phyloP scores from a whole-genome alignment of 2,329 filamentous ascomycete species.

The Neocatenulostroma microsporum region DNA sequence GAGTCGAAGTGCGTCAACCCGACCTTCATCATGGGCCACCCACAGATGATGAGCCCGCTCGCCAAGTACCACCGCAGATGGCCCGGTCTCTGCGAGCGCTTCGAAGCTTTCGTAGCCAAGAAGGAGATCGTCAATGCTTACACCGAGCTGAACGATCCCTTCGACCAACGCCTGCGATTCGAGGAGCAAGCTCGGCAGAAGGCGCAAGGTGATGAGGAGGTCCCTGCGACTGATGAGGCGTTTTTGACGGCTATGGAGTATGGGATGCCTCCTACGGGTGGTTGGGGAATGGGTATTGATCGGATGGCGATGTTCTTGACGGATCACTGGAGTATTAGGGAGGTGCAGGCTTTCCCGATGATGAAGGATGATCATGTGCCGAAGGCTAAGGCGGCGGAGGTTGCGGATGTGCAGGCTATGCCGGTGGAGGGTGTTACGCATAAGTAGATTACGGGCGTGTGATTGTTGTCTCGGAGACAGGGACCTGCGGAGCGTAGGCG shows the following conservation, averaged over 20 bases:
- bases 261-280: conserved; percentile 85
- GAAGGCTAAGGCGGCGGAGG: conserved; percentile 52
- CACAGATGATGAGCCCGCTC: conserved; percentile 78
- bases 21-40: conserved; percentile 82
- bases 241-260: conserved; percentile 88
- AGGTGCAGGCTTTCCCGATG: conserved; percentile 93
- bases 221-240: conserved; percentile 90
- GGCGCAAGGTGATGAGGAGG: conserved; percentile 93
- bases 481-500: too few relatives aligned
- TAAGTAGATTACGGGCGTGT: conserved; percentile 21
- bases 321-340: conserved; percentile 91
- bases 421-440: conserved; percentile 45
- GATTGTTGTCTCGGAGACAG: too few relatives aligned
- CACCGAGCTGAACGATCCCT: conserved; percentile 95
- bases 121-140: conserved; percentile 97
- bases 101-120: conserved; percentile 95
- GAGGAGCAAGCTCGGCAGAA: conserved; percentile 96
- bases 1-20: conserved; percentile 92
- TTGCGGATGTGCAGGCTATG: conserved; percentile 51
- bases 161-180: conserved; percentile 84
- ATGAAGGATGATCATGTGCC: conserved; percentile 70
- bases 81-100: conserved; percentile 86
- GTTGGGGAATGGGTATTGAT: conserved; percentile 92
- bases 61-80: conserved; percentile 86
- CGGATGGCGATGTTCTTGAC: conserved; percentile 93